phyloP scores from a whole-genome alignment of 768 basidiomycete genomes.

The Suillus spraguei region DNA sequence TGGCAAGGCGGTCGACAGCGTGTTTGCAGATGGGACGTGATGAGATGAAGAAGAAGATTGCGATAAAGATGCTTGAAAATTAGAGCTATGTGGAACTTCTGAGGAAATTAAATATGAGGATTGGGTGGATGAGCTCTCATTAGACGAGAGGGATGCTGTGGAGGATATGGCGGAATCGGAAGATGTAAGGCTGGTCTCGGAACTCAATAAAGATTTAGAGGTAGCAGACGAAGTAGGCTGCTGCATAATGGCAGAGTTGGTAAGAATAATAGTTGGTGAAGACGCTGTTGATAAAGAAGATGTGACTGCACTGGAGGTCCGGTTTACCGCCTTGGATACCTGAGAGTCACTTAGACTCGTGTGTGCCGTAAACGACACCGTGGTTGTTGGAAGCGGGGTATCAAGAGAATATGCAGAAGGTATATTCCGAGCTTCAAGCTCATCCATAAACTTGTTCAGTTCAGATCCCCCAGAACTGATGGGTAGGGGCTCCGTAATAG shows the following conservation, averaged over 20 bases:
- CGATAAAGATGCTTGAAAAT: not conserved
- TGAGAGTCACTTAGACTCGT: not conserved
- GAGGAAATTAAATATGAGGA: not conserved
- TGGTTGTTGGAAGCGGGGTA: not conserved
- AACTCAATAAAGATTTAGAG: not conserved
- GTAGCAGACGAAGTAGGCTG: not conserved
- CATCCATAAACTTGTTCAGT: constrained; percentile 9
- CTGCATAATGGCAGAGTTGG: not conserved
- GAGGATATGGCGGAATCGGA: not conserved
- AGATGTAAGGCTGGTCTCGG: not conserved
- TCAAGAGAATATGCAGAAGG: not conserved
- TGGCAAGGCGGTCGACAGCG: not conserved
- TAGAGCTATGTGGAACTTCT: not conserved
- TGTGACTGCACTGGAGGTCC: not conserved
- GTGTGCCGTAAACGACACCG: not conserved
- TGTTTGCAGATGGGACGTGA: constrained; percentile 12
- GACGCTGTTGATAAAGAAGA: not conserved
- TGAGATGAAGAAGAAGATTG: constrained; percentile 1
- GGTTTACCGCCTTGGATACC: not conserved
- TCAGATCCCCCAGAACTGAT: not conserved
- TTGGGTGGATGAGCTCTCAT: not conserved
- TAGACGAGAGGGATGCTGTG: not conserved
- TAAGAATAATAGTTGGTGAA: not conserved
- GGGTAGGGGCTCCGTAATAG: constrained; percentile 1
- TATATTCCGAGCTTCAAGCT: not conserved